These are phyloP conservation scores for Cladosporium sphaerospermum DNA, from an alignment of 2,329 filamentous ascomycete species.

Conservation along the genomic window DNA sequence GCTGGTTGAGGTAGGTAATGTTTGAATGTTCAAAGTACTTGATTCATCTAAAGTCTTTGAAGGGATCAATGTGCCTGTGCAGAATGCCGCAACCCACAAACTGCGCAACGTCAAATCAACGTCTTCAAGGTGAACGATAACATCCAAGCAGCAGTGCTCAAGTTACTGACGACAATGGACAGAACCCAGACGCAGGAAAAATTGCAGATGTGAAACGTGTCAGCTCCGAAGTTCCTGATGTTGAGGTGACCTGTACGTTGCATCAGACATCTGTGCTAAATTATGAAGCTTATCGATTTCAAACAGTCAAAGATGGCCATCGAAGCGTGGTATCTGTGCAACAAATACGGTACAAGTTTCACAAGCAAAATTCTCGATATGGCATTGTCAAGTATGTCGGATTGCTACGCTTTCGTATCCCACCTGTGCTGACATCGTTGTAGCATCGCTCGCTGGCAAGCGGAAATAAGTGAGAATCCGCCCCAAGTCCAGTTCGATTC, in stretches of 20 bases:
- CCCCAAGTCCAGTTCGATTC: constrained; percentile 23
- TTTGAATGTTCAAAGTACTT: background rate
- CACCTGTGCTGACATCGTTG: background rate
- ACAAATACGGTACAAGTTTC: background rate
- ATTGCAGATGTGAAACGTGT: constrained; percentile 6
- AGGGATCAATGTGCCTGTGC: constrained; percentile 26
- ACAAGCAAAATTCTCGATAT: constrained; percentile 4
- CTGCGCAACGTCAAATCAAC: constrained; percentile 27
- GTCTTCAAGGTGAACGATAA: constrained; percentile 21
- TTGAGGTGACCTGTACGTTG: constrained; percentile 17
- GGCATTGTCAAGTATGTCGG: constrained; percentile 14
- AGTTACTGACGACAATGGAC: constrained; percentile 10
- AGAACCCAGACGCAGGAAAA: constrained; percentile 14
- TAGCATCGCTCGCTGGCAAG: constrained; percentile 20
- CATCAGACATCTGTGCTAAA: background rate
- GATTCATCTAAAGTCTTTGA: background rate
- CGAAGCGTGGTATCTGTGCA: constrained; percentile 13
- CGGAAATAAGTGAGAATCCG: constrained; percentile 20
- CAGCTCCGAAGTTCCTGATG: background rate
- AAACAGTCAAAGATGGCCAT: constrained; percentile 19
- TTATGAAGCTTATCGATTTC: background rate
- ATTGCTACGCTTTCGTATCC: constrained; percentile 3
- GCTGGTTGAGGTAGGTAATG: constrained; percentile 14
- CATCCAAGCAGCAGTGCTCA: background rate
- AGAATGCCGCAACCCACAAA: constrained; percentile 25